Evolutionary conservation across 2,329 filamentous ascomycete species (phyloP).

Genomic region (Cordyceps cateniannulata): DNA sequence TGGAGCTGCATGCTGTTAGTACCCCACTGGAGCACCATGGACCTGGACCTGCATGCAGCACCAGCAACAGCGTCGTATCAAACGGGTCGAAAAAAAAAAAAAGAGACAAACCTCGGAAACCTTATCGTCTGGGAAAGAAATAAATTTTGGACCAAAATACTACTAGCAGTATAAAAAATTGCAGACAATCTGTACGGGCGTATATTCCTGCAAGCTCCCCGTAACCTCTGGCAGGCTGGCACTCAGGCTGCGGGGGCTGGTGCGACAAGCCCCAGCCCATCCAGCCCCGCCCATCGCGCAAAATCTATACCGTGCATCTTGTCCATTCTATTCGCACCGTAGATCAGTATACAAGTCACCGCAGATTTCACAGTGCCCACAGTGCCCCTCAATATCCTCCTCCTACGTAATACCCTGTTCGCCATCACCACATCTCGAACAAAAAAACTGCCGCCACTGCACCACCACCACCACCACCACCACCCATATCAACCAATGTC

Average conservation of each 20-base stretch:
- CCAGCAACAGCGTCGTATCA: background rate
- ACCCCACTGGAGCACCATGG: background rate
- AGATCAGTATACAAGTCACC: rapidly evolving
- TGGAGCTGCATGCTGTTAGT: background rate
- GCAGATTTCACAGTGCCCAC: background rate
- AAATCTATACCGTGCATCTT: constrained; percentile 7
- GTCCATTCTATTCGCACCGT: background rate
- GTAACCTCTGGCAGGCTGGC: background rate
- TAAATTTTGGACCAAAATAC: background rate
- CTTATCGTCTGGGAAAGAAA: background rate
- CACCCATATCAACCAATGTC: background rate
- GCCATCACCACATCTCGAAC: background rate
- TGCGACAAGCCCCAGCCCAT: background rate
- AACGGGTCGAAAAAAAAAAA: background rate
- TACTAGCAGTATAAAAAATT: background rate
- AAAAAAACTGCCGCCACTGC: background rate
- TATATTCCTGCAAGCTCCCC: background rate
- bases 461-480: background rate
- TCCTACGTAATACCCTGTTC: background rate
- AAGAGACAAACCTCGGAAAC: background rate
- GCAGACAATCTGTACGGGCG: background rate
- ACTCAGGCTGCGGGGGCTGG: background rate
- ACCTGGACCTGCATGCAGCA: background rate
- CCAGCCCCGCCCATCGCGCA: constrained; percentile 3
- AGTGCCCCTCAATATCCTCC: background rate